These are phyloP conservation scores for Curvularia lunata DNA, from an alignment of 2,329 filamentous ascomycete species.

Conservation along the genomic window DNA sequence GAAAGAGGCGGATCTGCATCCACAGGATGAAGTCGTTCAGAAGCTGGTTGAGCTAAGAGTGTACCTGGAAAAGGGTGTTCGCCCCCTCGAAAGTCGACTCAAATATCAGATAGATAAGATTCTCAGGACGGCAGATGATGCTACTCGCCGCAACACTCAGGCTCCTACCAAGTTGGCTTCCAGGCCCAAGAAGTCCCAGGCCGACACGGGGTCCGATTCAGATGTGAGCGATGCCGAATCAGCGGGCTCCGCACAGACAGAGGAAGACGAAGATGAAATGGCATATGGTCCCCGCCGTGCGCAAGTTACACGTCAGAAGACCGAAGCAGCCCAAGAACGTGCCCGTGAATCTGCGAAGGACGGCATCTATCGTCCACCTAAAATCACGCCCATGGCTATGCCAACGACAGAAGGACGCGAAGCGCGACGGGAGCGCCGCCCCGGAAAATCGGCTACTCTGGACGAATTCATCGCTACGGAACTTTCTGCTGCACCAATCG, in stretches of 20 bases:
- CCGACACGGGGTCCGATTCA: slow-evolving; percentile 49
- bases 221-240: slow-evolving; percentile 51
- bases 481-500: slow-evolving; percentile 78
- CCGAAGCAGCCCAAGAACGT: slow-evolving; percentile 24
- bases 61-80: slow-evolving; percentile 90
- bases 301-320: slow-evolving; percentile 47
- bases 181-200: slow-evolving; percentile 41
- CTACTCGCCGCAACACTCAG: slow-evolving; percentile 47
- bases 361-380: slow-evolving; percentile 87
- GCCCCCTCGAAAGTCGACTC: slow-evolving; percentile 85
- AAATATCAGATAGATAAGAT: slow-evolving; percentile 98
- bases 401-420: slow-evolving; percentile 68
- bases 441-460: slow-evolving; percentile 79
- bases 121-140: slow-evolving; percentile 81
- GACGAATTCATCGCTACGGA: slow-evolving; percentile 92
- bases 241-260: slow-evolving; percentile 35
- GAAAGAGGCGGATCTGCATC: slow-evolving; percentile 49
- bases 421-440: slow-evolving; percentile 66
- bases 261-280: slow-evolving; percentile 62
- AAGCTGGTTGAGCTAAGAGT: slow-evolving; percentile 92
- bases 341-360: slow-evolving; percentile 52
- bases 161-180: slow-evolving; percentile 19
- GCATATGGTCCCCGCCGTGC: slow-evolving; percentile 67
- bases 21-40: slow-evolving; percentile 73
- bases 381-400: slow-evolving; percentile 86